Base-by-base conservation (phyloP, 129 eudicot genomes). In the Ambrosia trifida region DNA sequence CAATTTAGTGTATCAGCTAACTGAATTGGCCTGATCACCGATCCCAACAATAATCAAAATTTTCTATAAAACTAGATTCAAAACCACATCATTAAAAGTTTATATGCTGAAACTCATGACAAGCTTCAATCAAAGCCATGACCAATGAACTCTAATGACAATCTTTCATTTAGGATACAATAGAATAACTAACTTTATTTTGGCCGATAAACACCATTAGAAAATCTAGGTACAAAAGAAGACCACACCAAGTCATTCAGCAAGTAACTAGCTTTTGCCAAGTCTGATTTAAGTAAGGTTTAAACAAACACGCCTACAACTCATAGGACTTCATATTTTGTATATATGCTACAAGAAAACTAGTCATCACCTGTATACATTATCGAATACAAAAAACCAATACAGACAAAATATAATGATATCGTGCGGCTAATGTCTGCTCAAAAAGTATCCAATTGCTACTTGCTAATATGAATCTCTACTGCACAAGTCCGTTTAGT, bases 401-500 rank as follows among this genome's bases (percentile, higher is more conserved):
- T 52, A 74, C 58, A 53, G 50, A 70, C 68, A 63, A 62, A 62
- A 76, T 40, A 70, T 50, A 41, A 70, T 71, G 59, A 57, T 44
- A 44, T 10, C 40, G 9, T 20, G n/a, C 50, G 45, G 47, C 51
- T 16, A 40, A 62, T 70, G 43, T 46, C 14, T 13, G 66, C 78
- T 57, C 79, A 73, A 52, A 72, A 67, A 11, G 46, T 33, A 57
- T 33, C 24, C 6, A 19, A 31, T 45, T 28, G 60, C 31, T 17
- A 35, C 32, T 65, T 20, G 60, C 78, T 64, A 52, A 19, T 52
- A 28, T 11, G 18, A 8, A 57, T n/a, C 66, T 58, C 84, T 81
- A 69, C 64, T 78, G 84, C 78, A 91, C 58, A 58, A 91, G 77
- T 33, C 83, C 66, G 36, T 81, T 87, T 72, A 91, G 80, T 47